Evolutionary conservation across 495 filamentous ascomycete genomes (phyloP), one percentile per base, ranked within the genome.

Genomic region (Annulohypoxylon maeteangense): DNA sequence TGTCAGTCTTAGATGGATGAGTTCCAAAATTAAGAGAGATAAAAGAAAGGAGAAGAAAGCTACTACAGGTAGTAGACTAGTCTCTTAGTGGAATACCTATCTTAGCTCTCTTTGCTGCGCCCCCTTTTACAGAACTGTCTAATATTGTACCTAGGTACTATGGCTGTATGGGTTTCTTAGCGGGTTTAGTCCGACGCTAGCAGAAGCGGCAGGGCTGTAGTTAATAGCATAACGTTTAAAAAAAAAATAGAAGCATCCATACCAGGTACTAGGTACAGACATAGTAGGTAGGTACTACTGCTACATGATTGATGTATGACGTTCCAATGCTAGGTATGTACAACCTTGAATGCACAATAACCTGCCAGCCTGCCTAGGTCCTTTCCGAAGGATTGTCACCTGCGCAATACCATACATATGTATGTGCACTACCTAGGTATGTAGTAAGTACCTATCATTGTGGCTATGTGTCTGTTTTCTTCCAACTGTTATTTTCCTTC

Each of bases 211-310:
- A 54, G 55, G 53, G 50, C 67, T 70, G 67, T 36, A 62, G n/a
- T n/a, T n/a, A n/a, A n/a, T n/a, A n/a, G 59, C 27, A 34, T 63
- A 66, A 55, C 27, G 40, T 60, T 44, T 22, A 65, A 38, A 23
- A 22, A 36, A 53, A 61, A 70, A 70, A 70, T 61, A 65, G 62
- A 70, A 65, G 48, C 62, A 51, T 45, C 53, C 12, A 31, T n/a
- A 2, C 38, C 25, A 58, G 34, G 12, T 48, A 20, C 22, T 6
- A n/a, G n/a, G n/a, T n/a, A n/a, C n/a, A n/a, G n/a, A n/a, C n/a
- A n/a, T n/a, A n/a, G n/a, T n/a, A n/a, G n/a, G n/a, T n/a, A n/a
- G n/a, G n/a, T n/a, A n/a, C n/a, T n/a, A n/a, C n/a, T n/a, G n/a
- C n/a, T n/a, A n/a, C n/a, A n/a, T n/a, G n/a, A n/a, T n/a, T n/a